Conservation (phyloP, 225 moss, liverwort and hornwort genomes). For the Straminergon stramineum region DNA sequence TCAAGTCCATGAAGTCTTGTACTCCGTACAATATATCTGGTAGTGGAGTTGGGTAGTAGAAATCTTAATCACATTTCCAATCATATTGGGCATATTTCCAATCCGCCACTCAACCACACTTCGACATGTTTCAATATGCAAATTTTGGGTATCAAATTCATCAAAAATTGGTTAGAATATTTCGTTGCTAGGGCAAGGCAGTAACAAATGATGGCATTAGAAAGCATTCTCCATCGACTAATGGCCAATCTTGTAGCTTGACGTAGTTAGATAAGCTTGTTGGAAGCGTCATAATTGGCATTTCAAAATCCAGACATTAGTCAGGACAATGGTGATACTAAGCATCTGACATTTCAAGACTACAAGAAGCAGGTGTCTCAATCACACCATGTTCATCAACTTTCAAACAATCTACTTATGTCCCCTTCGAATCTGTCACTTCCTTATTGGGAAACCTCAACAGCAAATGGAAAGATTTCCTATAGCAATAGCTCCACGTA, state of each 20-base stretch:
- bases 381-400: not conserved
- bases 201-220: not conserved
- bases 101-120: not conserved
- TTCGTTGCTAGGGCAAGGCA: not conserved
- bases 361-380: not conserved
- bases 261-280: not conserved
- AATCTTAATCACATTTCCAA: not conserved
- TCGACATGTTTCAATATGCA: not conserved
- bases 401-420: not conserved
- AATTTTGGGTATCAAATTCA: not conserved
- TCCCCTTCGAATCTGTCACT: not conserved
- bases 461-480: not conserved
- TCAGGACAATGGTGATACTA: not conserved
- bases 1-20: not conserved
- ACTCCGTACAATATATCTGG: not conserved
- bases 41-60: not conserved
- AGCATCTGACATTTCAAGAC: not conserved
- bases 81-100: too few species aligned
- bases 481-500: not conserved
- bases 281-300: not conserved
- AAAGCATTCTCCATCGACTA: not conserved
- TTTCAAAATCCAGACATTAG: not conserved
- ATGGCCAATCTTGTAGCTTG: too few species aligned
- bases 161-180: not conserved
- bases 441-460: not conserved